Percentiles rank a stretch among this genome's conserved stretches.
Evolutionary conservation across 108 stramenopile species (phyloP).

Genomic region (Nannochloropsis granulata): DNA sequence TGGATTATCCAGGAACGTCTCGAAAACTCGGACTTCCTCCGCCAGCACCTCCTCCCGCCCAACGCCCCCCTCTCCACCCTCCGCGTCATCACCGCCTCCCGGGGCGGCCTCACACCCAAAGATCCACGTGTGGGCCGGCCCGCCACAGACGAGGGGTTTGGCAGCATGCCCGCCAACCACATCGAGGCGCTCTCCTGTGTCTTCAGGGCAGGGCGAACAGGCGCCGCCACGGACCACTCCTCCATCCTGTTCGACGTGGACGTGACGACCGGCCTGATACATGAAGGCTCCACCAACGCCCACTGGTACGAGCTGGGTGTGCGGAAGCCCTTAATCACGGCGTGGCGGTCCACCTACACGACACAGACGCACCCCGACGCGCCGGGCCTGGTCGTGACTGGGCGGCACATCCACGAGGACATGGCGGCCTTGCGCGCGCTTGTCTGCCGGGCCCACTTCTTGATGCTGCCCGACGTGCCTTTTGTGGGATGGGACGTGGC

Average conservation of each 20-base stretch:
- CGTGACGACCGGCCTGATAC: slow-evolving; percentile 53
- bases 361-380: slow-evolving; percentile 35
- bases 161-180: neutral
- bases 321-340: neutral
- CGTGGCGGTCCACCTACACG: slow-evolving; percentile 31
- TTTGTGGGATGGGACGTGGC: slow-evolving; percentile 42
- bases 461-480: slow-evolving; percentile 32
- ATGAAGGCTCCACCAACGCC: slow-evolving; percentile 81
- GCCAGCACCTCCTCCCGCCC: slow-evolving; percentile 49
- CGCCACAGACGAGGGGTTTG: neutral
- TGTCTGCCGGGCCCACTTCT: slow-evolving; percentile 30
- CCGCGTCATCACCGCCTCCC: slow-evolving; percentile 82
- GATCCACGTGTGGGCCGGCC: neutral
- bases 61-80: slow-evolving; percentile 94
- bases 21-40: slow-evolving; percentile 33
- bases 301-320: slow-evolving; percentile 90
- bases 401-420: neutral
- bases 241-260: slow-evolving; percentile 92
- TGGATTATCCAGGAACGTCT: slow-evolving; percentile 89
- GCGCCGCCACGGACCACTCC: slow-evolving; percentile 84
- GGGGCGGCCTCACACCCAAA: neutral
- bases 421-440: slow-evolving; percentile 21
- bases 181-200: slow-evolving; percentile 74
- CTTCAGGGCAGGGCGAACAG: slow-evolving; percentile 75
- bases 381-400: neutral